Evolutionary conservation across 176 grass and related monocot species (phyloP).

Genomic region (Oryza brachyantha): DNA sequence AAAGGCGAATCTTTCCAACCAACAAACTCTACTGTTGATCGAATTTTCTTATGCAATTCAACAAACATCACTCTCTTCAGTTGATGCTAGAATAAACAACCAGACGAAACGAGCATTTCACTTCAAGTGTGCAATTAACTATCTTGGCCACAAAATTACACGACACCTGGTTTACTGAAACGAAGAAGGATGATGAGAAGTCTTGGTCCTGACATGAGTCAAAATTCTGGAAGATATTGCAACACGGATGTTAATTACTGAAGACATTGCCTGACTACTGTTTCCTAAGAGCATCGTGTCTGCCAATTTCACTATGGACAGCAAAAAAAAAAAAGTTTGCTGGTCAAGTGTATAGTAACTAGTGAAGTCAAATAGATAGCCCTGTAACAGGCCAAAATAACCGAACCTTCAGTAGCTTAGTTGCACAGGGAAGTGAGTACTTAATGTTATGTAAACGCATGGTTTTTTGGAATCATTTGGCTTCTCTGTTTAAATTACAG

Average conservation of each 20-base stretch:
- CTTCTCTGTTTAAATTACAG: constrained; percentile 29
- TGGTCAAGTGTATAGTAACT: background rate
- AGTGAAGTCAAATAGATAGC: constrained; percentile 14
- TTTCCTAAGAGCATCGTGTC: background rate
- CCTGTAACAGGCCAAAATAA: constrained; percentile 1
- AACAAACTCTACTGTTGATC: background rate
- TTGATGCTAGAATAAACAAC: background rate
- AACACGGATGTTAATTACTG: background rate
- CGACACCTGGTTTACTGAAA: background rate
- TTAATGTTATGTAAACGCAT: constrained; percentile 7
- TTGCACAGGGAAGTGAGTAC: constrained; percentile 4
- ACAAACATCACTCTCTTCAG: background rate
- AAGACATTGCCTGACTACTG: background rate
- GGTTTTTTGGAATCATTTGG: constrained; percentile 33
- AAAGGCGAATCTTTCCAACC: background rate
- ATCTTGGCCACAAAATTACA: background rate
- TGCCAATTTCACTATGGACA: background rate
- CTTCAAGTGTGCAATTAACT: background rate
- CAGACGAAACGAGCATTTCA: background rate
- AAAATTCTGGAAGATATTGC: background rate
- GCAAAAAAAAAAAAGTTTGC: background rate
- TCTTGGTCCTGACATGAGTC: background rate
- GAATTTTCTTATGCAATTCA: background rate
- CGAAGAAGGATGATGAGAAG: background rate
- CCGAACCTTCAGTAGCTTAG: constrained; percentile 24